Evolutionary conservation across 2,329 filamentous ascomycete genomes (phyloP).

Genomic region (Alternaria gaisen): DNA sequence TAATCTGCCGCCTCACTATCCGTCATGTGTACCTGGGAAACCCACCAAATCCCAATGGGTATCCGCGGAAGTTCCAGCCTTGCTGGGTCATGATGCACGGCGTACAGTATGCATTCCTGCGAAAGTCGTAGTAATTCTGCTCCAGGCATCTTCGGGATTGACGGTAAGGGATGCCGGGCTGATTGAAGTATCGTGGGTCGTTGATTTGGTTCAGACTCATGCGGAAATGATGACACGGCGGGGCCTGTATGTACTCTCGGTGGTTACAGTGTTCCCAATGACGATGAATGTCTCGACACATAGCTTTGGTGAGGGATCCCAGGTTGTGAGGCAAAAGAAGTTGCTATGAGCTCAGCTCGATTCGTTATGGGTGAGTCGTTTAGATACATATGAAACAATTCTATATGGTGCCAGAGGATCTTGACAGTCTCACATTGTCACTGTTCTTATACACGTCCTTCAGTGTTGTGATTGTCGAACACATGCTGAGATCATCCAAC

Average conservation of each 20-base stretch:
- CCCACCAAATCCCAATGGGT: background rate
- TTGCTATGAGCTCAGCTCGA: background rate
- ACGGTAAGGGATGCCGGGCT: slow-evolving; percentile 12
- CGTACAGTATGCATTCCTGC: slow-evolving; percentile 6
- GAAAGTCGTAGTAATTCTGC: background rate
- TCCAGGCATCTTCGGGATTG: slow-evolving; percentile 3
- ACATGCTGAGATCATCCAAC: background rate
- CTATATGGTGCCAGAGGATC: background rate
- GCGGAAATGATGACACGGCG: slow-evolving; percentile 4
- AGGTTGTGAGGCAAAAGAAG: background rate
- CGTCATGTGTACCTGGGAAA: slow-evolving; percentile 3
- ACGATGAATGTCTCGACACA: slow-evolving; percentile 14
- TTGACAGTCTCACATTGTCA: background rate
- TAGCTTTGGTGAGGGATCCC: background rate
- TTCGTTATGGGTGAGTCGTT: background rate
- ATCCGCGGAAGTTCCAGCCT: slow-evolving; percentile 17
- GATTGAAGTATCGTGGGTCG: slow-evolving; percentile 7
- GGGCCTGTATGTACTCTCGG: slow-evolving; percentile 11
- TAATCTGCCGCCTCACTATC: background rate
- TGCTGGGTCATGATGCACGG: slow-evolving; percentile 4
- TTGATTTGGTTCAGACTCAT: slow-evolving; percentile 12
- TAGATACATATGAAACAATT: background rate
- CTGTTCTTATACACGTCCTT: background rate
- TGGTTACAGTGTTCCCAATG: slow-evolving; percentile 16
- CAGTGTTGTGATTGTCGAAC: background rate